phyloP scores from a whole-genome alignment of 1,284 basidiomycete species.

The Naganishia albida region DNA sequence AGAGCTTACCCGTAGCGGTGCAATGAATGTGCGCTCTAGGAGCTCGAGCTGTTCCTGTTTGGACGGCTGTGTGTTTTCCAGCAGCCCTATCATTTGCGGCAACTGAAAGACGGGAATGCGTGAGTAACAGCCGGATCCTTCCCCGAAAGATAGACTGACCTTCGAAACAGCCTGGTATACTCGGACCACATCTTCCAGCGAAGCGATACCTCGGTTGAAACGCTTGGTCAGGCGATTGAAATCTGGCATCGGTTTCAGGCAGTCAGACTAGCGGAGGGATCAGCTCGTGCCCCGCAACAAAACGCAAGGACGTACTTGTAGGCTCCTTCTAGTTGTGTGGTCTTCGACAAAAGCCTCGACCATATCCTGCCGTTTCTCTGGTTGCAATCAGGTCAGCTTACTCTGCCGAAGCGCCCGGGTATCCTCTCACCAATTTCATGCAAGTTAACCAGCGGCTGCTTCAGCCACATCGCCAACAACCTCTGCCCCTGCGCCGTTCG shows the following conservation, averaged over 20 bases:
- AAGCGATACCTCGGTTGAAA: slow-evolving; percentile 81
- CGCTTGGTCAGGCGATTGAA: slow-evolving; percentile 89
- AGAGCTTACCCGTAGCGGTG: slow-evolving; percentile 61
- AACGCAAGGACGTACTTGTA: slow-evolving; percentile 62
- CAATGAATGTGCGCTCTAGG: slow-evolving; percentile 68
- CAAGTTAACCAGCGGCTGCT: slow-evolving; percentile 91
- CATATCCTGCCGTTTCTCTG: slow-evolving; percentile 79
- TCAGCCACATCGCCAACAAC: slow-evolving; percentile 88
- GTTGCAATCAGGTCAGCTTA: neutral
- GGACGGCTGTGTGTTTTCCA: slow-evolving; percentile 54
- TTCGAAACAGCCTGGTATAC: slow-evolving; percentile 86
- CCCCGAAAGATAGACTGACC: slow-evolving; percentile 47
- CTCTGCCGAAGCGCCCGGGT: neutral
- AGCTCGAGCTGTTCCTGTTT: slow-evolving; percentile 58
- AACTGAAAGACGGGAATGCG: slow-evolving; percentile 62
- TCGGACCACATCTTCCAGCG: slow-evolving; percentile 91
- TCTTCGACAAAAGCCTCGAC: slow-evolving; percentile 87
- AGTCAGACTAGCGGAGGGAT: slow-evolving; percentile 67
- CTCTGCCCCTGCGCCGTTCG: slow-evolving; percentile 96
- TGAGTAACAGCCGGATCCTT: neutral
- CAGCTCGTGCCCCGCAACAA: neutral
- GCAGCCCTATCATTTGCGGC: slow-evolving; percentile 69
- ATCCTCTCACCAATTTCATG: slow-evolving; percentile 79
- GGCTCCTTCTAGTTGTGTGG: slow-evolving; percentile 65
- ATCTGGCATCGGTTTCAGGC: slow-evolving; percentile 89